phyloP scores from a whole-genome alignment of 352 stramenopile species.

The Pythium angustatum region DNA sequence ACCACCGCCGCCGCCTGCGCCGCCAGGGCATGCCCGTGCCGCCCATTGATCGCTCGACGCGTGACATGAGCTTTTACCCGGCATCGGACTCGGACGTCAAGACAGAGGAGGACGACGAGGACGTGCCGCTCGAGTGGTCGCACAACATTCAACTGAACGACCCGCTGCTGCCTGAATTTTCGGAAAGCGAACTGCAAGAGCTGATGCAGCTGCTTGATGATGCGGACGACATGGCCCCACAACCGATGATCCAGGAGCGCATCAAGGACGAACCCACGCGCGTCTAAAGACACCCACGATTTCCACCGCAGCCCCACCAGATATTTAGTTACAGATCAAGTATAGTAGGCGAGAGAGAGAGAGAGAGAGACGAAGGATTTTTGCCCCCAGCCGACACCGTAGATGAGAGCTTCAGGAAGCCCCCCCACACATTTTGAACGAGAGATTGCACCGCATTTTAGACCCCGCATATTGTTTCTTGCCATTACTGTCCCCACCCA shows the following conservation, averaged over 20 bases:
- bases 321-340: conserved; percentile 9
- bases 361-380: background rate
- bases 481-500: no score
- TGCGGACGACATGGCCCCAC: background rate
- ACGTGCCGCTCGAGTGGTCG: conserved; percentile 4
- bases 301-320: background rate
- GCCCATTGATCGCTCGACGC: conserved; percentile 13
- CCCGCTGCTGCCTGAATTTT: conserved; percentile 12
- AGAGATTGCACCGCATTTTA: background rate
- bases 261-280: conserved; percentile 12
- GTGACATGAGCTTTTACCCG: conserved; percentile 1
- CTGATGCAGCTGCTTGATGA: conserved; percentile 17
- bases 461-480: background rate
- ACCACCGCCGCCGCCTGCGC: conserved; percentile 29
- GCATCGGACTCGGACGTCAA: conserved; percentile 8
- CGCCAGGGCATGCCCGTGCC: conserved; percentile 19
- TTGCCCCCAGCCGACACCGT: background rate
- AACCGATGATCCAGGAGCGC: background rate
- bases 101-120: conserved; percentile 5
- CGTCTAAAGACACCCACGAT: background rate
- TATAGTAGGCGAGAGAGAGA: conserved; percentile 1
- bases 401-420: conserved; percentile 14
- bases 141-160: background rate
- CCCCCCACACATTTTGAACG: background rate
- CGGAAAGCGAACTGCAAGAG: conserved; percentile 17